Conservation (phyloP, 108 stramenopile species). For the Conticribra guillardii region DNA sequence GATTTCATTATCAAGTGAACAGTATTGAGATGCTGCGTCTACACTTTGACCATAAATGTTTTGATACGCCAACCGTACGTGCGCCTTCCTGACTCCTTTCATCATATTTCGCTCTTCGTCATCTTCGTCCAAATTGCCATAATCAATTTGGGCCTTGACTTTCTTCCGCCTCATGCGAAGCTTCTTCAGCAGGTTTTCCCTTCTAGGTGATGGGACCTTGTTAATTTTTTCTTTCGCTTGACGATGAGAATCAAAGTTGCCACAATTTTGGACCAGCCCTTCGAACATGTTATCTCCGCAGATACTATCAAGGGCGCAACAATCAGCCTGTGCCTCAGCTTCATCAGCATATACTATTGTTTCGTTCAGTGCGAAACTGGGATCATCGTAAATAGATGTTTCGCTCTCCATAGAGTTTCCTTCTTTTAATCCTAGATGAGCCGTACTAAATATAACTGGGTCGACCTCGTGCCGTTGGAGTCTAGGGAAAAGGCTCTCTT, state of each 20-base stretch:
- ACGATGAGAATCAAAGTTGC: slow-evolving; percentile 11
- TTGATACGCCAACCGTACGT: slow-evolving; percentile 28
- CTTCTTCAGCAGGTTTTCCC: slow-evolving; percentile 31
- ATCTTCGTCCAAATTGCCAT: slow-evolving; percentile 38
- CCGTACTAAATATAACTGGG: slow-evolving; percentile 24
- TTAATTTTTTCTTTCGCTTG: slow-evolving; percentile 26
- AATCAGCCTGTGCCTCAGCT: slow-evolving; percentile 18
- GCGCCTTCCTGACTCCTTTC: slow-evolving; percentile 40
- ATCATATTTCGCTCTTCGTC: slow-evolving; percentile 24
- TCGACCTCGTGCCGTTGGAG: slow-evolving; percentile 3
- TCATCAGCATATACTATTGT: slow-evolving; percentile 43
- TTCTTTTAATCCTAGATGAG: slow-evolving; percentile 18
- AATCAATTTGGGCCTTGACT: slow-evolving; percentile 23
- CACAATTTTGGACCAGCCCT: slow-evolving; percentile 31
- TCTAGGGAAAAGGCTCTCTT: slow-evolving; percentile 4
- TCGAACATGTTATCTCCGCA: slow-evolving; percentile 34
- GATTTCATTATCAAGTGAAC: not conserved
- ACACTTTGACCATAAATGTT: slow-evolving; percentile 25
- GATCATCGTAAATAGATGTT: slow-evolving; percentile 17
- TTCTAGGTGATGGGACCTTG: slow-evolving; percentile 34
- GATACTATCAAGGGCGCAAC: slow-evolving; percentile 23
- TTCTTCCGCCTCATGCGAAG: slow-evolving; percentile 30
- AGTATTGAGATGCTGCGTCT: slow-evolving; percentile 19
- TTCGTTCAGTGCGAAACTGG: slow-evolving; percentile 28
- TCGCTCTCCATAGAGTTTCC: slow-evolving; percentile 10